Base-by-base conservation (phyloP, 2,329 filamentous ascomycete genomes). In the Botryotinia calthae region DNA sequence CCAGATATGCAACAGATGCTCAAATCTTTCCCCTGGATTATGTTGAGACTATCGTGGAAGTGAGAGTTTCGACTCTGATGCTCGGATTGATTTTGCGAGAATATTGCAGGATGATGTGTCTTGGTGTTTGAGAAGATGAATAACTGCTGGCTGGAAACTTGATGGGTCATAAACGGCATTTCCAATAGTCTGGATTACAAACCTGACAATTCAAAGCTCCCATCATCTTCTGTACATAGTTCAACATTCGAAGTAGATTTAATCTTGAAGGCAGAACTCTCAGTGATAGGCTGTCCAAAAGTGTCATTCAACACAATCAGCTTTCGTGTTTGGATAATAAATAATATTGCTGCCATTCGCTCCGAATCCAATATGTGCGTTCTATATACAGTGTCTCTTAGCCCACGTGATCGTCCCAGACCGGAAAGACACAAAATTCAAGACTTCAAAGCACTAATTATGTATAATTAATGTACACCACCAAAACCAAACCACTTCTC, bases 401-500 rank as follows among this genome's bases (percentile, higher is more conserved):
- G 22, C 34, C 8, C 14, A n/a, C 7, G 34, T n/a, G 37, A 22
- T 22, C 37, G 34, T 5, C 34, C 34, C 34, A 9, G 12, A 62
- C 1, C 4, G 7, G 7, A 4, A 40, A 28, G n/a, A 44, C 37
- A 42, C 25, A 4, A 7, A 42, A 20, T 42, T 2, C 14, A 63
- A 42, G 16, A 9, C 22, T 44, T 4, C 25, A 44, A 44, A 63
- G 16, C 25, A 28, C 34, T 25, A 34, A 46, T 34, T 44, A 18
- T 42, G 5, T 37, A 4, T 31, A 20, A 22, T 70, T 65, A 76
- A 74, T 74, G 74, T 48, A 70, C 62, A 56, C 74, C 74, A 18
- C 74, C 76, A 73, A 77, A 74, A 48, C 44, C 70, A 73, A 74
- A 76, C 75, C 75, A 76, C 59, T 72, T 74, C 22, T 76, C 70